Evolutionary conservation across 306 rosid genomes (phyloP).

Genomic region (Castanea crenata): DNA sequence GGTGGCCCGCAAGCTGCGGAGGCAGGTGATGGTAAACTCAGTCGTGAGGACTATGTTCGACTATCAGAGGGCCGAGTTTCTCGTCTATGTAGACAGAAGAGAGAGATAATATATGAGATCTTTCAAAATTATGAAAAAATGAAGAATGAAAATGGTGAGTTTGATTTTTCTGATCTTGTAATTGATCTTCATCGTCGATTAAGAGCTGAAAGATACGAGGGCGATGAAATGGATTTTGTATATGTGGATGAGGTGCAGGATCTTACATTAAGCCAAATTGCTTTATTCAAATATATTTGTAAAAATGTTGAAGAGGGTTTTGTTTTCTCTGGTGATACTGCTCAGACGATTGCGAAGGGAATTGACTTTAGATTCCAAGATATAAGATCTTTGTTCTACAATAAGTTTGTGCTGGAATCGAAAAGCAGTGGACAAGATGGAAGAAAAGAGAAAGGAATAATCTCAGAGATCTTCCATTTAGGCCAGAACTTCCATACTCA

Average conservation of each 20-base stretch:
- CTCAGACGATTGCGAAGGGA: conserved; percentile 83
- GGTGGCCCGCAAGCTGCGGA: conserved; percentile 47
- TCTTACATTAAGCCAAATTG: conserved; percentile 74
- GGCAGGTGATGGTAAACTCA: conserved; percentile 40
- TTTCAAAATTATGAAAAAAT: conserved; percentile 58
- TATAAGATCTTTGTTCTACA: conserved; percentile 56
- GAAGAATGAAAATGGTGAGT: conserved; percentile 65
- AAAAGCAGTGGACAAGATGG: conserved; percentile 15
- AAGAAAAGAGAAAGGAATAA: conserved; percentile 37
- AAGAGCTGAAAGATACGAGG: conserved; percentile 35
- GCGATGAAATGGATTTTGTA: conserved; percentile 56
- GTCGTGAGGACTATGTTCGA: conserved; percentile 43
- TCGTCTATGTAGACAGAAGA: conserved; percentile 36
- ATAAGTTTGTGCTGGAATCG: conserved; percentile 49
- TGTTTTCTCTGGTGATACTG: conserved; percentile 82
- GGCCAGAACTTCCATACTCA: conserved; percentile 74
- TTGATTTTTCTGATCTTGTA: conserved; percentile 75
- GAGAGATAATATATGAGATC: conserved; percentile 55
- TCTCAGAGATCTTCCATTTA: conserved; percentile 47
- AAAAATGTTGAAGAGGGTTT: conserved; percentile 77
- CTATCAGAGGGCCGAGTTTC: conserved; percentile 45
- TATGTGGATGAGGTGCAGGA: conserved; percentile 90
- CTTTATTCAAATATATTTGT: conserved; percentile 66
- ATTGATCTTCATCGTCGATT: conserved; percentile 58
- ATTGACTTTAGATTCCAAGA: conserved; percentile 77